These are phyloP conservation scores for Metschnikowia picachoensis DNA, from an alignment of 805 yeast genomes.

Conservation along the genomic window DNA sequence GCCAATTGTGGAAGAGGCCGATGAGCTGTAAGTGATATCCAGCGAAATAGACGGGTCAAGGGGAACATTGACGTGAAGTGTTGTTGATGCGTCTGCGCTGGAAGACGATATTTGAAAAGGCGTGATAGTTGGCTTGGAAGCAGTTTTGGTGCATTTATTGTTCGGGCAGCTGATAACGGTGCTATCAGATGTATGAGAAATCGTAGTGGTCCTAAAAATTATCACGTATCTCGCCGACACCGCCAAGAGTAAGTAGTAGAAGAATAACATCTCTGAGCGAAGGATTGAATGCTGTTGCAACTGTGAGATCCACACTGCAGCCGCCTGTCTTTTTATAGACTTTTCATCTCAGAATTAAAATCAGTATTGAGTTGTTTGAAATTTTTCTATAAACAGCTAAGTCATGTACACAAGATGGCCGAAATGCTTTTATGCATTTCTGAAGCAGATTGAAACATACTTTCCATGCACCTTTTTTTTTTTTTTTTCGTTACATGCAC, in stretches of 20 bases:
- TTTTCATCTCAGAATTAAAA: not conserved
- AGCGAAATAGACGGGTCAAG: not conserved
- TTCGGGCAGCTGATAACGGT: not conserved
- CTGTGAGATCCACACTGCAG: not conserved
- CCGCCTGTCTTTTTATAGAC: conserved; percentile 3
- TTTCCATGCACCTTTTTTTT: conserved; percentile 2
- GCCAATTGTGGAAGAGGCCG: too few relatives aligned
- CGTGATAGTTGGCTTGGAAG: not conserved
- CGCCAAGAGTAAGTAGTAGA: conserved; percentile 3
- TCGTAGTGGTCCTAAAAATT: too few relatives aligned
- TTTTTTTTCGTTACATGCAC: conserved; percentile 2
- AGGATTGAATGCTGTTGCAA: conserved; percentile 4
- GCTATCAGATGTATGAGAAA: not conserved
- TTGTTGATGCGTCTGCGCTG: not conserved
- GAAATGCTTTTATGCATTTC: not conserved
- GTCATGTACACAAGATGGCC: not conserved
- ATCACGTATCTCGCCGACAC: conserved; percentile 6
- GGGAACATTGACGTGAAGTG: not conserved
- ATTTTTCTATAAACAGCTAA: not conserved
- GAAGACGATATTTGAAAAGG: not conserved
- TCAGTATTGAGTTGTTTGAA: conserved; percentile 3
- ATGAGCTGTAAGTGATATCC: conserved; percentile 1
- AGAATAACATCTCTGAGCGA: conserved; percentile 9
- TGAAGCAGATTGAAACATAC: not conserved
- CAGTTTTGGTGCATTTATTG: not conserved